Base-by-base conservation (phyloP, 2,329 filamentous ascomycete genomes). In the Plectosphaerella cucumerina region DNA sequence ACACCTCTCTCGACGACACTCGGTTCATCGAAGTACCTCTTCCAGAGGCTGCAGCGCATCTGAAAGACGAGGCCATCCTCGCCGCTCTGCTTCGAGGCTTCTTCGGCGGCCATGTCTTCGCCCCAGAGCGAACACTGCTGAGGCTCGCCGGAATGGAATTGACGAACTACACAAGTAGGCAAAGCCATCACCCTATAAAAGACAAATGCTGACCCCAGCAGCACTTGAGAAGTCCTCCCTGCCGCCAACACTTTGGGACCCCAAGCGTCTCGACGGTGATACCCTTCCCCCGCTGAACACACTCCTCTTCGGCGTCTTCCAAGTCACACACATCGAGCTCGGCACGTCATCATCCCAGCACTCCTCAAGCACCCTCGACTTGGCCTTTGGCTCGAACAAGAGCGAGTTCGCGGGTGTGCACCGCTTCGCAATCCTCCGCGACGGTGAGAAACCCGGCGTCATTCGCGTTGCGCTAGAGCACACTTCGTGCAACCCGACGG, bases 71-170 rank as follows among this genome's bases (percentile, higher is more conserved):
- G 26, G 48, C 44, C 3, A 43, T 68, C 6, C 51, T 68, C 21
- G 59, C 65, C 1, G 57, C 54, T 2, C 65, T 67, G 10, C 48
- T 62, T 1, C 62, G 55, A 12, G 62, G 59, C 0, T 68, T 63
- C 23, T 67, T 67, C 45, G 64, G 62, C 5, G 65, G 65, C 0
- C 45, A 56, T 1, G 65, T 68, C 1, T 56, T 68, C 37, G 56
- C 52, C 0, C 61, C 58, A 0, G 65, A 68, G 46, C 53, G 60
- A 9, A 33, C 52, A 5, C 44, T 50, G 0, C 50, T 65, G 1
- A 52, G 56, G 34, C 11, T 22, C 11, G 18, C 37, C 5, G n/a
- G 47, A 14, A 20, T 20, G 10, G 22, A 50, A 6, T n/a, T 50
- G 4, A 18, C 23, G 5, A 26, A n/a, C 2, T 53, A 43, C 22